A percentile compares a stretch with the other conserved stretches of the same genome.
phyloP scores from a whole-genome alignment of 257 asterid species.

The Petunia secreta region DNA sequence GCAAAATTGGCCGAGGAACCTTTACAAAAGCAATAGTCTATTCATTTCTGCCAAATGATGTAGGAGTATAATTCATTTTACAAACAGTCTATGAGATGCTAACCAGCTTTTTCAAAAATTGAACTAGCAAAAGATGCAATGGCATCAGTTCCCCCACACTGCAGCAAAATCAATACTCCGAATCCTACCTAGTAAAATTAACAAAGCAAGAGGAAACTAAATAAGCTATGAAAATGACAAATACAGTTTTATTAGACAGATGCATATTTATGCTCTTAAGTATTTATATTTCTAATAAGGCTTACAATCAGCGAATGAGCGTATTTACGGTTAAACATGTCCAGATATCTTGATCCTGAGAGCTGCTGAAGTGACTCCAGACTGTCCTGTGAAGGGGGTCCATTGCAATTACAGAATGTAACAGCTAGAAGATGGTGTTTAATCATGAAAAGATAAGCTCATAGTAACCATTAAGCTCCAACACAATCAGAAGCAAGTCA shows the following conservation, averaged over 20 bases:
- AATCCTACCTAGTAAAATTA: conserved; percentile 36
- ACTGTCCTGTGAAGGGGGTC: conserved; percentile 29
- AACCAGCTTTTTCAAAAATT: conserved; percentile 42
- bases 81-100: not conserved
- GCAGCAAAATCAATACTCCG: conserved; percentile 40
- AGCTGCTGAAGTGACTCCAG: conserved; percentile 19
- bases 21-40: not conserved
- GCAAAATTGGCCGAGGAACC: conserved; percentile 37
- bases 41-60: too few relatives aligned
- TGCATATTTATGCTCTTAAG: not conserved
- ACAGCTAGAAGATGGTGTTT: not conserved
- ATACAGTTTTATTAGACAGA: not conserved
- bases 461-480: not conserved
- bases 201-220: conserved; percentile 16
- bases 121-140: conserved; percentile 41
- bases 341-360: conserved; percentile 35
- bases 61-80: not conserved
- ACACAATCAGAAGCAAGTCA: conserved; percentile 10
- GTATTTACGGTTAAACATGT: conserved; percentile 38
- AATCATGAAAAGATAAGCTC: too few relatives aligned
- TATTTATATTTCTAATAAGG: not conserved
- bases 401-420: not conserved
- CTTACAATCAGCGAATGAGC: conserved; percentile 43
- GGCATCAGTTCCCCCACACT: conserved; percentile 45
- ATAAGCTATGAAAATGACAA: not conserved